These are phyloP conservation scores for Candida parachauliodes DNA, from an alignment of 805 yeast species.

Conservation along the genomic window DNA sequence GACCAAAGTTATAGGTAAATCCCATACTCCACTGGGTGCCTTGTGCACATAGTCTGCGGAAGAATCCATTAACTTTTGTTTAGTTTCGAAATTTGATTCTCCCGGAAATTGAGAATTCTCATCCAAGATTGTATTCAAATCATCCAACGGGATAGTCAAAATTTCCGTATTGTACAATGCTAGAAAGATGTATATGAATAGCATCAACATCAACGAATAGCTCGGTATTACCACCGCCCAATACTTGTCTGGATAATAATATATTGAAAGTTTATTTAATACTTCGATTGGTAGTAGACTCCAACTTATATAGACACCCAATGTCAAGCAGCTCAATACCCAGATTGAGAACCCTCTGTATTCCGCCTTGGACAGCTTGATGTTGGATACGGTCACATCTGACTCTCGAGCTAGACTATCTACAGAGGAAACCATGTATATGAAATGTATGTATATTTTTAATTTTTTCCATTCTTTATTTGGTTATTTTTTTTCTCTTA, in stretches of 20 bases:
- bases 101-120: constrained; percentile 44
- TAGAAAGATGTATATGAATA: constrained; percentile 67
- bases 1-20: constrained; percentile 69
- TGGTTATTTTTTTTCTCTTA: too few species aligned
- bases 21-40: constrained; percentile 84
- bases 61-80: constrained; percentile 7
- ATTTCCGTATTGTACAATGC: constrained; percentile 75
- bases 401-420: constrained; percentile 62
- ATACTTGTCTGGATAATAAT: constrained; percentile 83
- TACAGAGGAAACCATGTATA: too few species aligned
- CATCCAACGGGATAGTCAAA: constrained; percentile 56
- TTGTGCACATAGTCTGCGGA: constrained; percentile 42
- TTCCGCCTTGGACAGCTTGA: constrained; percentile 60
- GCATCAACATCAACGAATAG: constrained; percentile 64
- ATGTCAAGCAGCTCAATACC: constrained; percentile 56
- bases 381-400: constrained; percentile 57
- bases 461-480: not conserved
- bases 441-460: constrained; percentile 2
- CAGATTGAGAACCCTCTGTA: constrained; percentile 86
- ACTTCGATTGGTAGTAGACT: constrained; percentile 62
- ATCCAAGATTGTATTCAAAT: constrained; percentile 66
- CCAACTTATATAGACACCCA: constrained; percentile 67
- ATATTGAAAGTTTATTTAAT: constrained; percentile 51
- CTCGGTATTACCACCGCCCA: constrained; percentile 86
- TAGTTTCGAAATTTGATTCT: not conserved